These are phyloP conservation scores for Ogataea ramenticola DNA, from an alignment of 805 yeast genomes.

Conservation along the genomic window DNA sequence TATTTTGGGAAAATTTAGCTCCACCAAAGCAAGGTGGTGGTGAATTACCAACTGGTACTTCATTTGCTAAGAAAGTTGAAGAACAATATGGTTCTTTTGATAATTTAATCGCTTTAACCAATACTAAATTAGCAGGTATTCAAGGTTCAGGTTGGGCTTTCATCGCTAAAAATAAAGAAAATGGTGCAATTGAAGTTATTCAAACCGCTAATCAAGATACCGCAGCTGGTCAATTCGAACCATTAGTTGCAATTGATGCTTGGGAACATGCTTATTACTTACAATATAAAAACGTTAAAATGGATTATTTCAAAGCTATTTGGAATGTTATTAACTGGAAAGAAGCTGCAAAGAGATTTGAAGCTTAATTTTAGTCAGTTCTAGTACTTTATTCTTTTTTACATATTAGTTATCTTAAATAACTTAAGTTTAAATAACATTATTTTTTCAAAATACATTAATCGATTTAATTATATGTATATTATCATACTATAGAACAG, in stretches of 20 bases:
- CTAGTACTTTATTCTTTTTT: not conserved
- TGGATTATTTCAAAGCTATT: conserved; percentile 84
- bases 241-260: conserved; percentile 85
- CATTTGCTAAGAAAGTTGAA: conserved; percentile 50
- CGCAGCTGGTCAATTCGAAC: conserved; percentile 59
- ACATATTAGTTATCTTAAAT: conserved; percentile 1
- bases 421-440: too few species aligned
- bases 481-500: conserved; percentile 48
- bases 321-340: conserved; percentile 95
- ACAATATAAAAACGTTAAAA: conserved; percentile 89
- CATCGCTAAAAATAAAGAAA: conserved; percentile 71
- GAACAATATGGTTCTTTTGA: conserved; percentile 70
- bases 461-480: too few species aligned
- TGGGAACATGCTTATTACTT: conserved; percentile 97
- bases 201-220: conserved; percentile 86
- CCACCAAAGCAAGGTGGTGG: conserved; percentile 78
- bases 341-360: conserved; percentile 74
- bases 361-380: conserved; percentile 18
- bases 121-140: conserved; percentile 70
- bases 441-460: too few species aligned
- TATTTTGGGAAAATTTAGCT: conserved; percentile 85
- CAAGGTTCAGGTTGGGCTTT: conserved; percentile 98
- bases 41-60: conserved; percentile 47
- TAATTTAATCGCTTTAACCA: conserved; percentile 53
- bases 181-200: conserved; percentile 70